These are phyloP conservation scores for Tillandsia fasciculata DNA, from an alignment of 176 grass and related monocot genomes.

Conservation along the genomic window DNA sequence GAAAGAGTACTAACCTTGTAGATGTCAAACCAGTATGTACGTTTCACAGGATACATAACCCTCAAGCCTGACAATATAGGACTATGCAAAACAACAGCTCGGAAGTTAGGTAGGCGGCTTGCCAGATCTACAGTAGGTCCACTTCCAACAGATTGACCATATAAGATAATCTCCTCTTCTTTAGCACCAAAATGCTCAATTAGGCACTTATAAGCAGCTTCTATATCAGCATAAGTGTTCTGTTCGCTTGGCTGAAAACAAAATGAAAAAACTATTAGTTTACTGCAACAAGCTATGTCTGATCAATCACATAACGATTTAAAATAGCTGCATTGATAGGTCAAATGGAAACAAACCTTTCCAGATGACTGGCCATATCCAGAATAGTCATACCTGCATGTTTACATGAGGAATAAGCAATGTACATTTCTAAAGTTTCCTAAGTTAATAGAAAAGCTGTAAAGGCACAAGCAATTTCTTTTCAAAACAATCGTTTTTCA, in stretches of 20 bases:
- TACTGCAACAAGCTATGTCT: neutral
- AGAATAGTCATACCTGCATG: constrained; percentile 88
- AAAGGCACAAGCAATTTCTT: too few species aligned
- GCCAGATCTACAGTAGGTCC: constrained; percentile 84
- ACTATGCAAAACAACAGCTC: constrained; percentile 77
- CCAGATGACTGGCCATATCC: constrained; percentile 85
- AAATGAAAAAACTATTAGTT: constrained; percentile 1
- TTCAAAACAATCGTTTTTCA: too few species aligned
- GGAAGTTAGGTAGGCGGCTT: constrained; percentile 44
- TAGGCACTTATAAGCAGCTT: constrained; percentile 81
- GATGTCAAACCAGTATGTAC: constrained; percentile 95
- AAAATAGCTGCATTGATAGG: neutral
- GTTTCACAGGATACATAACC: constrained; percentile 94
- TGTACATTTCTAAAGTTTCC: neutral
- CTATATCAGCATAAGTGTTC: constrained; percentile 88
- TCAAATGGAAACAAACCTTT: constrained; percentile 50
- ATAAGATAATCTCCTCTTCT: constrained; percentile 89
- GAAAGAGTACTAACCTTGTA: constrained; percentile 68
- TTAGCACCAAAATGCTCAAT: constrained; percentile 61
- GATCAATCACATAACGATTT: neutral
- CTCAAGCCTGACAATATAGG: constrained; percentile 87
- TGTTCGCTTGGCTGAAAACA: constrained; percentile 64
- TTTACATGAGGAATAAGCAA: neutral
- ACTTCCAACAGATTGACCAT: constrained; percentile 93
- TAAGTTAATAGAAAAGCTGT: neutral